phyloP scores from a whole-genome alignment of 2,329 filamentous ascomycete genomes.

The Colletotrichum spinosum region DNA sequence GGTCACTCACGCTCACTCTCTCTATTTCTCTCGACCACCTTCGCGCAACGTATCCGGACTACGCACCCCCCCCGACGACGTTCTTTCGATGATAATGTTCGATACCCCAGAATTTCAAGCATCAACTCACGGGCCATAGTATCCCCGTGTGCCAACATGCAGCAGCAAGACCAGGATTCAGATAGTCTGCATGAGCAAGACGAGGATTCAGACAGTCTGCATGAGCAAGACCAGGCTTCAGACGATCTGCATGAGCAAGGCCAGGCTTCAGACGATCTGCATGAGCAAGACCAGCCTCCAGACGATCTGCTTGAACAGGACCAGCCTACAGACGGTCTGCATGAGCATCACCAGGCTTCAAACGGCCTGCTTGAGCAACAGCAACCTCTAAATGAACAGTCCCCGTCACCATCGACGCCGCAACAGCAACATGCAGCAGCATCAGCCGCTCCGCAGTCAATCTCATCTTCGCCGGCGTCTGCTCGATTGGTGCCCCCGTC shows the following conservation, averaged over 20 bases:
- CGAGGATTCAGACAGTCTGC: neutral
- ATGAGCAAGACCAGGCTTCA: neutral
- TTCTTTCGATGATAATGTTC: slow-evolving; percentile 24
- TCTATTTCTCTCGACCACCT: neutral
- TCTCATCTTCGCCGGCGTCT: slow-evolving; percentile 1
- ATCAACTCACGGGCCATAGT: slow-evolving; percentile 29
- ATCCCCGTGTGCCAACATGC: slow-evolving; percentile 20
- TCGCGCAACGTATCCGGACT: slow-evolving; percentile 9
- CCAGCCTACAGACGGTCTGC: slow-evolving; percentile 5
- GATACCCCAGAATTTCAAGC: slow-evolving; percentile 5
- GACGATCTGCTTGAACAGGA: slow-evolving; percentile 10
- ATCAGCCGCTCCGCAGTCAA: slow-evolving; percentile 1
- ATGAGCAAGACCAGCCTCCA: neutral
- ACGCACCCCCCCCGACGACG: slow-evolving; percentile 13
- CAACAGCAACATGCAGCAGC: slow-evolving; percentile 19
- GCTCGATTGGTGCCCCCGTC: neutral
- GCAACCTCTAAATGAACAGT: slow-evolving; percentile 5
- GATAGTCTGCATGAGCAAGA: neutral
- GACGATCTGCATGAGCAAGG: neutral
- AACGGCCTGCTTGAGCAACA: slow-evolving; percentile 17
- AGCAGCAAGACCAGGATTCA: slow-evolving; percentile 16
- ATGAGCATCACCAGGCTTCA: slow-evolving; percentile 7
- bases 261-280: neutral
- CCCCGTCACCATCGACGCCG: slow-evolving; percentile 15
- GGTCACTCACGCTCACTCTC: neutral